Conservation (phyloP, 2,329 filamentous ascomycete species). For the Calonectria montana region DNA sequence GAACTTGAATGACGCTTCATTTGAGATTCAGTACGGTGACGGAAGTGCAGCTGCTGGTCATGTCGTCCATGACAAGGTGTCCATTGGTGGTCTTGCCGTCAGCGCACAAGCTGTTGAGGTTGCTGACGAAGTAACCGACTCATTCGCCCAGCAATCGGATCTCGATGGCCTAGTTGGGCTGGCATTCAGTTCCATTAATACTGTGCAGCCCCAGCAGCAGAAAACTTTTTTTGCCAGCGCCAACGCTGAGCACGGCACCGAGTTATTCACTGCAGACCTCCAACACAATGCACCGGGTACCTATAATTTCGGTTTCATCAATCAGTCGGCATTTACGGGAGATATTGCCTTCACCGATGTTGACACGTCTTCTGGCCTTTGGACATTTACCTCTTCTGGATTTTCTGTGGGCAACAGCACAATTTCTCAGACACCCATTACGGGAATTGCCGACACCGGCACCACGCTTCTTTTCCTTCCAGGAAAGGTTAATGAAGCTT, state of each 20-base stretch:
- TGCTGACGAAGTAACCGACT: constrained; percentile 52
- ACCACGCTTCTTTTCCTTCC: constrained; percentile 74
- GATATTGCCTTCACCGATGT: constrained; percentile 71
- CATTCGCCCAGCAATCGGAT: constrained; percentile 51
- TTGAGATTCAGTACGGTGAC: constrained; percentile 58
- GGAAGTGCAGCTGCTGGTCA: constrained; percentile 54
- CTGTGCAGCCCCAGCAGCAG: constrained; percentile 52
- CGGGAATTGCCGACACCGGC: constrained; percentile 67
- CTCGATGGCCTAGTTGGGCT: constrained; percentile 58
- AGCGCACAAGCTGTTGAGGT: constrained; percentile 55
- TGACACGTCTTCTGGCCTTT: constrained; percentile 70
- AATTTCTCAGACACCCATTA: constrained; percentile 45
- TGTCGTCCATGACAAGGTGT: constrained; percentile 57
- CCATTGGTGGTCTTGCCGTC: constrained; percentile 54
- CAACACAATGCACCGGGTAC: constrained; percentile 65
- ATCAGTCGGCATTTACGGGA: constrained; percentile 71
- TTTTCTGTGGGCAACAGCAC: constrained; percentile 42
- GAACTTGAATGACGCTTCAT: constrained; percentile 50
- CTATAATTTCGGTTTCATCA: constrained; percentile 81
- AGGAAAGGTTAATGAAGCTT: constrained; percentile 59
- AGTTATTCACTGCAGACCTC: constrained; percentile 77
- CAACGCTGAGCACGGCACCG: constrained; percentile 24
- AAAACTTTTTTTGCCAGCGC: constrained; percentile 57
- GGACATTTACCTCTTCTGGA: constrained; percentile 62
- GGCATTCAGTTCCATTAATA: constrained; percentile 57